Percentiles rank a stretch among this genome's conserved stretches.
These are phyloP conservation scores for Pythium phragmiticola DNA, from an alignment of 352 stramenopile genomes.

Conservation along the genomic window DNA sequence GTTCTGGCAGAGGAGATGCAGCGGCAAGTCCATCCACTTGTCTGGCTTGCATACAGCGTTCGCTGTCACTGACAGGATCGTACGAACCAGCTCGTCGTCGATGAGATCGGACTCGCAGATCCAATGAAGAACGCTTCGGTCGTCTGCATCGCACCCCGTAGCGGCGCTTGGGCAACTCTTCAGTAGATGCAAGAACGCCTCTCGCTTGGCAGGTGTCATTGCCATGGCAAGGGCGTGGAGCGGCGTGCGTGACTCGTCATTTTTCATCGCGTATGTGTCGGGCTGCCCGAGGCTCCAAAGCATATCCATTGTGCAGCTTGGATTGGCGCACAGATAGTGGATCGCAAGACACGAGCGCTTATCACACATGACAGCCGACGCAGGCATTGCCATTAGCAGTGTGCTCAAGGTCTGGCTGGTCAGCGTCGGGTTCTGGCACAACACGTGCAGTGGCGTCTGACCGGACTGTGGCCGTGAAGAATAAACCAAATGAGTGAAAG, in stretches of 20 bases:
- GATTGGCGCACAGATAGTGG: constrained; percentile 52
- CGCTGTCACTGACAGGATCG: constrained; percentile 27
- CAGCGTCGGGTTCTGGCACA: constrained; percentile 48
- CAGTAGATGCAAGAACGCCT: constrained; percentile 40
- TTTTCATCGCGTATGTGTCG: constrained; percentile 38
- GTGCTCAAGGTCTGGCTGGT: constrained; percentile 39
- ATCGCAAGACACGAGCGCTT: constrained; percentile 44
- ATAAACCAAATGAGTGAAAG: neutral
- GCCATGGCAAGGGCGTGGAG: constrained; percentile 43
- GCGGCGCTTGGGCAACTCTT: constrained; percentile 32
- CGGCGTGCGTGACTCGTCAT: constrained; percentile 35
- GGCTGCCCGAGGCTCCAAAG: constrained; percentile 35
- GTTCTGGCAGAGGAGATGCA: constrained; percentile 63
- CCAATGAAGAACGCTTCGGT: constrained; percentile 58
- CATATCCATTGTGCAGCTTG: constrained; percentile 40
- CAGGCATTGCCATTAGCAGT: constrained; percentile 35
- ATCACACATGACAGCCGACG: constrained; percentile 39
- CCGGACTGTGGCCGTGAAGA: constrained; percentile 23
- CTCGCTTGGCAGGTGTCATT: constrained; percentile 27
- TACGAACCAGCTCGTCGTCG: constrained; percentile 17
- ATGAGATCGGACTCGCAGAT: constrained; percentile 40
- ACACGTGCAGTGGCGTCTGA: constrained; percentile 50
- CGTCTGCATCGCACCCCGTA: constrained; percentile 37
- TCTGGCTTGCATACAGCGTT: constrained; percentile 10
- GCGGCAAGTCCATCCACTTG: constrained; percentile 40